Base-by-base conservation (phyloP, 1,284 basidiomycete species). In the Ustilago esculenta region DNA sequence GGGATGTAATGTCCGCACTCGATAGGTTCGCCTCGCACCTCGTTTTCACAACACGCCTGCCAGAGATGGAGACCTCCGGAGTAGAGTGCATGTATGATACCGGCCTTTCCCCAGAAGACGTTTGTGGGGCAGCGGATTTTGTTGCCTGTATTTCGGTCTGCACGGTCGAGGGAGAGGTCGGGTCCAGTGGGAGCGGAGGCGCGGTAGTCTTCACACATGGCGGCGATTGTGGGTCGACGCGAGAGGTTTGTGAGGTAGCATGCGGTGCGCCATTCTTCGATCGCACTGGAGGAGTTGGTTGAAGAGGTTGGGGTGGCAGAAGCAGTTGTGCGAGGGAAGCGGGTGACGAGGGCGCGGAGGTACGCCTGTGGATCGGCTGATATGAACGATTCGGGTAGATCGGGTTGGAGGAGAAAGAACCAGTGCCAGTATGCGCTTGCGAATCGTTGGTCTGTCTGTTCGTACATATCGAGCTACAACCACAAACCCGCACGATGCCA, bases 171-270 rank as follows among this genome's bases (percentile, higher is more conserved):
- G 3, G 73, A 65, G 3, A 83, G 72, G 44, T 84, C 83, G 21
- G 80, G 77, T 5, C 65, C 72, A n/a, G 18, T n/a, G 8, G 76
- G 77, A 9, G 79, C 77, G 10, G 82, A 77, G 0, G 82, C 82
- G 3, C 83, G 77, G 57, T 84, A 84, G 63, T 83, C 83, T 67
- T 84, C 83, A 59, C 82, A 83, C 49, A 60, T 73, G 14, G 77
- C 73, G 1, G 35, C 21, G 21, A 59, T 34, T 5, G 17, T 44
- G 32, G 27, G 32, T 21, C 33, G 46, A 10, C 33, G 23, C 14
- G 49, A 49, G 33, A 57, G 39, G 49, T 69, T 61, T 15, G 33
- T 20, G 3, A 63, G 50, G 41, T 51, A 67, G 2, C 12, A 20
- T 6, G 11, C 2, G 8, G 35, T 54, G 17, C 63, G 51, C 56